Evolutionary conservation across 495 filamentous ascomycete species (phyloP), one percentile per base, ranked within the genome.

Genomic region (Annulohypoxylon moriforme): DNA sequence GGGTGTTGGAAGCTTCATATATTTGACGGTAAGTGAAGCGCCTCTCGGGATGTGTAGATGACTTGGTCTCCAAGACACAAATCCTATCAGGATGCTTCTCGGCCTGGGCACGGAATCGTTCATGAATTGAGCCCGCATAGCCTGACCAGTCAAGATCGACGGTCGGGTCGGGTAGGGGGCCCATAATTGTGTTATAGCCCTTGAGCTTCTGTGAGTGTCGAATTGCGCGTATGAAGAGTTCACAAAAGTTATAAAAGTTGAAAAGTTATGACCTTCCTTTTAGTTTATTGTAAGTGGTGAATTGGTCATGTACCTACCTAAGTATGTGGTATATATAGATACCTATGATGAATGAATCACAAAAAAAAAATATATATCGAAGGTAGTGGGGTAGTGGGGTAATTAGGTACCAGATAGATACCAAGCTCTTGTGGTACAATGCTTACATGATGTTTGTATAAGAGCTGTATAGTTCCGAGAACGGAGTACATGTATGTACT

Each of bases 1-100:
- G 82, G 10, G 88, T 85, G 75, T 97, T 96, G 10, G 92, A 91
- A 0, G 91, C 91, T 79, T 97, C 90, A 76, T 94, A 88, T 67
- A 99, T 97, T 74, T 97, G 93, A 64, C 81, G 80, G 79, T 99
- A 99, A 2, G 91, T 97, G 76, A 97, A 98, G 29, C 84, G 78
- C 55, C 94, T 84, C 66, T 82, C 75, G 4, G 91, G 84, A 0
- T 86, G 83, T 1, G 77, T 85, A 22, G 81, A 85, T 4, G 89
- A 89, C 44, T 86, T 87, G 1, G 96, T 98, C 75, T 98, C 95
- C 2, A 93, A 83, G 9, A 98, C 93, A 72, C 94, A 97, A 24
- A 89, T 82, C 71, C 90, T 85, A 14, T 93, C 90, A 2, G 94
- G 94, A 75, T 95, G 89, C 46, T 82, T 88, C 65, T 87, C 80